Base-by-base conservation (phyloP, 179 eudicot genomes). In the Drosera spatulata region DNA sequence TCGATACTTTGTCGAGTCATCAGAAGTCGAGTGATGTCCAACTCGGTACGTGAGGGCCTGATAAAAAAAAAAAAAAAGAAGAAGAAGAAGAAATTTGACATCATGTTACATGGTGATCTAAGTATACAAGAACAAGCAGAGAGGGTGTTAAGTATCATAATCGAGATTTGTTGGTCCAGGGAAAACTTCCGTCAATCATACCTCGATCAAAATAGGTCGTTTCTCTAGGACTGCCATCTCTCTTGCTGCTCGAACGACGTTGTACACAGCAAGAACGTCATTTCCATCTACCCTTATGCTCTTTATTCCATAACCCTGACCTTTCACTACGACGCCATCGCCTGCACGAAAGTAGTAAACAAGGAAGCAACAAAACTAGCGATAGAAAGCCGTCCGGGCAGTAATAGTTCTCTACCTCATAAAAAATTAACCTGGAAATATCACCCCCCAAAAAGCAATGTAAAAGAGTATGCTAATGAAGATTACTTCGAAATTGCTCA, bases 1-100 rank as follows among this genome's bases (percentile, higher is more conserved):
- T 60, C 97, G 76, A 48, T 91, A 91, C 71, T 85, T 91, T 42
- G 97, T 87, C 4, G 97, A 91, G 70, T 91, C 97, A 66, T 91
- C 97, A 0, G 97, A 91, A 15, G 97, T 87, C 0, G 97, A 91
- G 64, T 91, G 97, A 68, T 91, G 94, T 9, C 96, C 80, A 55
- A 83, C 97, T 75, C 97, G 72, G 62, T 91, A 87, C 3, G 96
- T 85, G 39, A 91, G 66, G 33, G 90, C 93, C 97, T 89, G 73
- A 55, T 61, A n/a, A 2, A 37, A 3, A 13, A 7, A 22, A 22
- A 22, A 22, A 22, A 22, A 22, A 22, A n/a, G n/a, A n/a, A n/a
- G n/a, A n/a, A n/a, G n/a, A n/a, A n/a, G n/a, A n/a, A n/a, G n/a
- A n/a, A n/a, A n/a, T n/a, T 43, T 43, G 2, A 43, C 45, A 4